Base-by-base conservation (phyloP, 176 grass and related monocot species). In the Avena atlantica region DNA sequence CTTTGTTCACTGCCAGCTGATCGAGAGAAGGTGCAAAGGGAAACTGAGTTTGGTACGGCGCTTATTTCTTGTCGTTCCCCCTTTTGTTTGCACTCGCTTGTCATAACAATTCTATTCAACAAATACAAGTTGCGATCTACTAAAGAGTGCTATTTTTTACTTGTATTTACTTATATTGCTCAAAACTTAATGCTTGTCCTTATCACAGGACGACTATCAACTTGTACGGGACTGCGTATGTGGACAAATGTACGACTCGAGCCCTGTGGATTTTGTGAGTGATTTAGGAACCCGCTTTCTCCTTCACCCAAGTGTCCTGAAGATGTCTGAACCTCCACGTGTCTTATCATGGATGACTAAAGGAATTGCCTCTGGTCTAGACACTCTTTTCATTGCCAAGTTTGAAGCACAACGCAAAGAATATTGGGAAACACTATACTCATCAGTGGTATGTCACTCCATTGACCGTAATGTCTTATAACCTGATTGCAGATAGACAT, bases 261-360 rank as follows among this genome's bases (percentile, higher is more conserved):
- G 70, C 83, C 93, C 96, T 47, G 92, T 98, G 24, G 96, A 98
- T 92, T 98, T 98, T 76, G 92, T 91, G n/a, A 98, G 93, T 87
- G 93, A 98, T 74, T 72, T 92, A 36, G 96, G 96, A 82, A 93
- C 96, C 67, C 90, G 92, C 31, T 98, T 98, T 88, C 50, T 98
- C 63, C 93, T 98, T 76, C 79, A 98, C 86, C 93, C 96, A 81
- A 93, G 88, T 92, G 88, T 98, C 69, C 86, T 98, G 50, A 96
- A 96, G 79, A 91, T 91, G 81, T 86, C 90, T 58, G 74, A 92
- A 74, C 96, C 96, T 67, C 96, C 96, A 71, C 95, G 93, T 88
- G 77, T 93, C 67, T 65, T 96, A 65, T 91, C 90, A 79, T 98
- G 96, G 96, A 91, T 91, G 79, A 89, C 89, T 45, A 94, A 86